phyloP scores from a whole-genome alignment of 2,329 filamentous ascomycete genomes.

The Tolypocladium album region DNA sequence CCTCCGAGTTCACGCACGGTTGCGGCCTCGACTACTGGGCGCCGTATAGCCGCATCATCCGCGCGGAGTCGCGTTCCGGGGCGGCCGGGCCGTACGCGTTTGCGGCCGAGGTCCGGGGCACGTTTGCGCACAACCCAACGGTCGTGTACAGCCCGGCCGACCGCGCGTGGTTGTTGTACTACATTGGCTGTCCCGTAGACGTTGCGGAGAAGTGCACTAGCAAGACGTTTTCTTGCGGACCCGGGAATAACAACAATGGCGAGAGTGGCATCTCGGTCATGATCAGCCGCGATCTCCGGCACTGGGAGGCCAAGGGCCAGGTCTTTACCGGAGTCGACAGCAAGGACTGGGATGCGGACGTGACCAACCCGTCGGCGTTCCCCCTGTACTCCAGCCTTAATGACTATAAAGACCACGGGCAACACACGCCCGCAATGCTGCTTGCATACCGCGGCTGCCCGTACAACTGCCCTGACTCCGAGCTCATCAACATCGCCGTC shows the following conservation, averaged over 20 bases:
- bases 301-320: conserved; percentile 8
- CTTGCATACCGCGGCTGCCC: not conserved
- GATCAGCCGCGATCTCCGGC: conserved; percentile 7
- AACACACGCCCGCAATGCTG: not conserved
- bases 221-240: conserved; percentile 8
- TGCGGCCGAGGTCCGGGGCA: not conserved
- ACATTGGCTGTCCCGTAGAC: conserved; percentile 18
- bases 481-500: not conserved
- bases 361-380: not conserved
- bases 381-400: not conserved
- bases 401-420: not conserved
- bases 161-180: not conserved
- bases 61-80: conserved; percentile 28
- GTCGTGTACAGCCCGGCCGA: not conserved
- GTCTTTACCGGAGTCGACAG: conserved; percentile 1
- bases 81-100: not conserved
- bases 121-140: not conserved
- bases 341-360: not conserved
- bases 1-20: conserved; percentile 31
- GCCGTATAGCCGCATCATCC: not conserved
- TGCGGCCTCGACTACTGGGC: conserved; percentile 36
- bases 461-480: not conserved
- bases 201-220: conserved; percentile 3
- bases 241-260: conserved; percentile 10
- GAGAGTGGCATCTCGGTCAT: conserved; percentile 17